phyloP scores from a whole-genome alignment of 2,329 filamentous ascomycete species.

The Akanthomyces dipterigenus region DNA sequence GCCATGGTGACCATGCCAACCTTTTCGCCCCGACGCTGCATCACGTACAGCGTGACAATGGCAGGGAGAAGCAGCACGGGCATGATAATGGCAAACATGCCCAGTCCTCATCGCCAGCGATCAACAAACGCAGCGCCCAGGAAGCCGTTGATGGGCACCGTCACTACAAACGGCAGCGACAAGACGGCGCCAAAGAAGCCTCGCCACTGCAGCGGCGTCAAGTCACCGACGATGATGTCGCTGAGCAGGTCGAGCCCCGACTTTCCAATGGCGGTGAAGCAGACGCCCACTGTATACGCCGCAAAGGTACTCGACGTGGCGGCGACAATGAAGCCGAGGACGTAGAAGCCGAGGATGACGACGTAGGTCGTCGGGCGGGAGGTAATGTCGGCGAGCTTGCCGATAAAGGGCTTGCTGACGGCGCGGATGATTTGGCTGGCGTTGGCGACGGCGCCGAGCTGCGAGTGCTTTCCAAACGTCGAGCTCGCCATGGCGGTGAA shows the following conservation, averaged over 20 bases:
- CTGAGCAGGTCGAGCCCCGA: slow-evolving; percentile 55
- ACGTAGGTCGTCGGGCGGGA: slow-evolving; percentile 55
- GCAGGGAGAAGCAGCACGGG: slow-evolving; percentile 51
- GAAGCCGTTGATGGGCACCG: slow-evolving; percentile 31
- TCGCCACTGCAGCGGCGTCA: slow-evolving; percentile 40
- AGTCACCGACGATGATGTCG: slow-evolving; percentile 57
- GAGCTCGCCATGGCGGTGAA: slow-evolving; percentile 29
- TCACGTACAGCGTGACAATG: slow-evolving; percentile 46
- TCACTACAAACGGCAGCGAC: slow-evolving; percentile 22
- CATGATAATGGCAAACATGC: slow-evolving; percentile 54
- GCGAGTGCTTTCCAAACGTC: slow-evolving; percentile 25
- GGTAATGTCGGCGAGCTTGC: slow-evolving; percentile 55
- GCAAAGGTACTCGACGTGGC: slow-evolving; percentile 46
- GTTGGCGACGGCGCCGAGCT: slow-evolving; percentile 22
- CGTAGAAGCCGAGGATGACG: slow-evolving; percentile 47
- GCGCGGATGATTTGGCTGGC: slow-evolving; percentile 36
- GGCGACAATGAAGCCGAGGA: slow-evolving; percentile 50
- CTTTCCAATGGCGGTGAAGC: slow-evolving; percentile 53
- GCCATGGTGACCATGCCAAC: slow-evolving; percentile 39
- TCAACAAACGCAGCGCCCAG: slow-evolving; percentile 33
- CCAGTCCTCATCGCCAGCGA: slow-evolving; percentile 47
- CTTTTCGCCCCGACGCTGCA: slow-evolving; percentile 53
- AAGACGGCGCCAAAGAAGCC: slow-evolving; percentile 24
- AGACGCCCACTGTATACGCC: slow-evolving; percentile 45
- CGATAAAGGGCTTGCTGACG: slow-evolving; percentile 53